Percentiles rank a stretch among this genome's conserved stretches.
These are phyloP conservation scores for Microthyrium microscopicum DNA, from an alignment of 2,329 filamentous ascomycete genomes.

Conservation along the genomic window DNA sequence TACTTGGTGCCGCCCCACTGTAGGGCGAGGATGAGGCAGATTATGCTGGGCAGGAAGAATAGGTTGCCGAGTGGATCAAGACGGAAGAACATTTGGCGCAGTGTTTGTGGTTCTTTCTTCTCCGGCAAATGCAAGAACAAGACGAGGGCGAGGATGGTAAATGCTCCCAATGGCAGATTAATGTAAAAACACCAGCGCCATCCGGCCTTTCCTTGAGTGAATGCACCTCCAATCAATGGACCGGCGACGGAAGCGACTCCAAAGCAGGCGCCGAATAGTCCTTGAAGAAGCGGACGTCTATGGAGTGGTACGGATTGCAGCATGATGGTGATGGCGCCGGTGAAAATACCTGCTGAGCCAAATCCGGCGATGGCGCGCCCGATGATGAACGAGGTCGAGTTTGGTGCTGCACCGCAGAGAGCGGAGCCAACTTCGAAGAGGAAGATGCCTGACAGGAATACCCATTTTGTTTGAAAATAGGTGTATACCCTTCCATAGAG, in stretches of 20 bases:
- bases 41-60: slow-evolving; percentile 18
- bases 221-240: slow-evolving; percentile 13
- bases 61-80: slow-evolving; percentile 20
- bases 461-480: slow-evolving; percentile 8
- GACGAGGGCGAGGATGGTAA: slow-evolving; percentile 10
- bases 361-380: slow-evolving; percentile 11
- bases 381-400: slow-evolving; percentile 10
- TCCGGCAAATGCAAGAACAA: slow-evolving; percentile 9
- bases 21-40: slow-evolving; percentile 18
- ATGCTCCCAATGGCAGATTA: slow-evolving; percentile 14
- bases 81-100: slow-evolving; percentile 10
- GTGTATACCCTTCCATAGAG: slow-evolving; percentile 9
- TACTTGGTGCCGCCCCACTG: slow-evolving; percentile 19
- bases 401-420: slow-evolving; percentile 10
- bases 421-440: slow-evolving; percentile 10
- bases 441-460: slow-evolving; percentile 6
- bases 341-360: slow-evolving; percentile 10
- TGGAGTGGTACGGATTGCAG: slow-evolving; percentile 9
- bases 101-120: slow-evolving; percentile 7
- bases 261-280: slow-evolving; percentile 8
- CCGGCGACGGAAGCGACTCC: slow-evolving; percentile 8
- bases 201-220: slow-evolving; percentile 8
- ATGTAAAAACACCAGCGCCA: slow-evolving; percentile 15
- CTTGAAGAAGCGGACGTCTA: slow-evolving; percentile 10
- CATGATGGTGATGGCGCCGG: slow-evolving; percentile 10